phyloP scores from a whole-genome alignment of 2,329 filamentous ascomycete species.

The Harringtonia aguacate region DNA sequence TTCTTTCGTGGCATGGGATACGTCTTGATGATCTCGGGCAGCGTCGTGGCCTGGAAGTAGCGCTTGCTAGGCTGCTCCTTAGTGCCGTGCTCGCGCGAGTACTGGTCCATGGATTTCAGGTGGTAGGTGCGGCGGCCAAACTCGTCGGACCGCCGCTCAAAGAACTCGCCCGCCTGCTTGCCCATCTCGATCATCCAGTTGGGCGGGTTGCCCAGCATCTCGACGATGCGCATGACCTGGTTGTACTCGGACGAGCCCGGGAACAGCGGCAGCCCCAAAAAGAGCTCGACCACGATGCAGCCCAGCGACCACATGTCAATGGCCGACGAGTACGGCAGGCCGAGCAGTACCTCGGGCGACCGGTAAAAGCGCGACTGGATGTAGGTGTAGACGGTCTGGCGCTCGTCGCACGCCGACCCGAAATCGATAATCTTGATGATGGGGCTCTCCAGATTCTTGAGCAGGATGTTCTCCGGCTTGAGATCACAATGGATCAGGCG shows the following conservation, averaged over 20 bases:
- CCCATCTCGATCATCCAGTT: conserved; percentile 99
- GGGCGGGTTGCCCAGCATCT: conserved; percentile 93
- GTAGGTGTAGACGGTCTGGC: conserved; percentile 97
- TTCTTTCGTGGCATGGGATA: conserved; percentile 99
- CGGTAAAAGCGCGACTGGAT: conserved; percentile 98
- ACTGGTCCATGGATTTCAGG: conserved; percentile 96
- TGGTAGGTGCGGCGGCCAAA: conserved; percentile 85
- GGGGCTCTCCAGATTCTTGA: conserved; percentile 96
- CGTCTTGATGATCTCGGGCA: conserved; percentile 94
- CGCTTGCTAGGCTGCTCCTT: conserved; percentile 99
- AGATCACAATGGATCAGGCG: conserved; percentile 95
- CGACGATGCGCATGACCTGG: conserved; percentile 90
- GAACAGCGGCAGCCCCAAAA: conserved; percentile 87
- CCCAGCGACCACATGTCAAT: conserved; percentile 99
- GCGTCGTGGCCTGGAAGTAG: conserved; percentile 88
- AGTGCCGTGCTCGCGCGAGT: conserved; percentile 85
- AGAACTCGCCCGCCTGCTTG: conserved; percentile 95
- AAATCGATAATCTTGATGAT: conserved; percentile 99
- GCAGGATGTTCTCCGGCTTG: conserved; percentile 93
- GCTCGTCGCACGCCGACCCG: conserved; percentile 93
- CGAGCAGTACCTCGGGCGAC: conserved; percentile 91
- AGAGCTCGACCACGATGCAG: conserved; percentile 96
- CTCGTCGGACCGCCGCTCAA: conserved; percentile 85
- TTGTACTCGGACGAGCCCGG: conserved; percentile 98
- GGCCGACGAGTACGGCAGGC: conserved; percentile 90